Conservation (phyloP, 2,329 filamentous ascomycete genomes). For the Neophaeococcomyces aloes region DNA sequence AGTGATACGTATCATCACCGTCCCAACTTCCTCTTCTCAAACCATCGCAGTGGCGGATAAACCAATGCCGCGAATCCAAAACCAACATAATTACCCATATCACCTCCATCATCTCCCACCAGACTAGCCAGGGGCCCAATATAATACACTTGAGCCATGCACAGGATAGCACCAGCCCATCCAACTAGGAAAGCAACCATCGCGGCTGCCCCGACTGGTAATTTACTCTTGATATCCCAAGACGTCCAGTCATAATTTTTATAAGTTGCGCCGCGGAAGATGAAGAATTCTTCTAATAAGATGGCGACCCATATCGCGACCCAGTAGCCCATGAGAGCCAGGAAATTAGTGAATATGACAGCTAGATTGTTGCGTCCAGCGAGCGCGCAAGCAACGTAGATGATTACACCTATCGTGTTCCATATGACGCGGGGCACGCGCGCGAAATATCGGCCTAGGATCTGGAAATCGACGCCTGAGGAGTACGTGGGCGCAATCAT, state of each 20-base stretch:
- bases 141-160: constrained; percentile 62
- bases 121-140: constrained; percentile 51
- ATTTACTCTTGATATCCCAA: constrained; percentile 49
- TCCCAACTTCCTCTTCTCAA: constrained; percentile 38
- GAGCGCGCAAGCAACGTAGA: constrained; percentile 55
- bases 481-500: constrained; percentile 56
- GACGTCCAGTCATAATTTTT: constrained; percentile 48
- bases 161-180: constrained; percentile 55
- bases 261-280: constrained; percentile 43
- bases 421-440: constrained; percentile 53
- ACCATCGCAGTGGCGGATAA: constrained; percentile 44
- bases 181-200: constrained; percentile 52
- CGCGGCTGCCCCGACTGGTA: constrained; percentile 54
- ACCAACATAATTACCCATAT: constrained; percentile 52
- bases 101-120: constrained; percentile 48
- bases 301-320: constrained; percentile 56
- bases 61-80: constrained; percentile 50
- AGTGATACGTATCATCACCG: constrained; percentile 13
- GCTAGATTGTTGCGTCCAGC: constrained; percentile 52
- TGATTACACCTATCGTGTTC: constrained; percentile 52
- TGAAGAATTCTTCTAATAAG: constrained; percentile 46
- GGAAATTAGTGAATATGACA: constrained; percentile 57
- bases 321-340: constrained; percentile 63
- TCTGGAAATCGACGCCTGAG: constrained; percentile 57
- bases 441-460: constrained; percentile 49